Conservation (phyloP, 805 yeast species). For the Hanseniaspora occidentalis region DNA sequence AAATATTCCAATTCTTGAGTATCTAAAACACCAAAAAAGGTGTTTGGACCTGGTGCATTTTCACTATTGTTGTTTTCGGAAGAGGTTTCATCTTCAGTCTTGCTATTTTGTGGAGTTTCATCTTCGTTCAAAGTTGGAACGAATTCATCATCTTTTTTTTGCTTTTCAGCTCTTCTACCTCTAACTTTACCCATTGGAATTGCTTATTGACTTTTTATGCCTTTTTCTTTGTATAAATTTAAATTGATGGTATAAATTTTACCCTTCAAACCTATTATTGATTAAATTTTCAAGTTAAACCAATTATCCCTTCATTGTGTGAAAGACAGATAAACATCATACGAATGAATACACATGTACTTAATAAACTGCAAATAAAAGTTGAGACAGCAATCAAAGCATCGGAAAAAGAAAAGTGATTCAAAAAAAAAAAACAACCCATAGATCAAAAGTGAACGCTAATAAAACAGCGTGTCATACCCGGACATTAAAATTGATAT, state of each 20-base stretch:
- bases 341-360: too few relatives aligned
- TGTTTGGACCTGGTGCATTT: conserved; percentile 20
- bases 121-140: conserved; percentile 10
- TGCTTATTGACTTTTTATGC: neutral
- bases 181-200: conserved; percentile 24
- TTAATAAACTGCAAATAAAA: too few relatives aligned
- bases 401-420: too few relatives aligned
- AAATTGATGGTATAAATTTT: neutral
- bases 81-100: conserved; percentile 6
- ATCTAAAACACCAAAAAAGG: conserved; percentile 82
- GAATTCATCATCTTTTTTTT: conserved; percentile 14
- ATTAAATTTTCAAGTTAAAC: too few relatives aligned
- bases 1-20: conserved; percentile 79
- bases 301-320: too few relatives aligned
- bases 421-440: too few relatives aligned
- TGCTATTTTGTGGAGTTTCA: conserved; percentile 12
- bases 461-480: too few relatives aligned
- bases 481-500: too few relatives aligned
- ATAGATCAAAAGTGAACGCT: too few relatives aligned
- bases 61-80: conserved; percentile 9
- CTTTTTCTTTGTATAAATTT: neutral
- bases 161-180: conserved; percentile 30
- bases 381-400: too few relatives aligned
- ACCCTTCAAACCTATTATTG: too few relatives aligned
- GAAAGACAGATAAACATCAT: neutral